Evolutionary conservation across 2,329 filamentous ascomycete species (phyloP).

Genomic region (Geosmithia putterillii): DNA sequence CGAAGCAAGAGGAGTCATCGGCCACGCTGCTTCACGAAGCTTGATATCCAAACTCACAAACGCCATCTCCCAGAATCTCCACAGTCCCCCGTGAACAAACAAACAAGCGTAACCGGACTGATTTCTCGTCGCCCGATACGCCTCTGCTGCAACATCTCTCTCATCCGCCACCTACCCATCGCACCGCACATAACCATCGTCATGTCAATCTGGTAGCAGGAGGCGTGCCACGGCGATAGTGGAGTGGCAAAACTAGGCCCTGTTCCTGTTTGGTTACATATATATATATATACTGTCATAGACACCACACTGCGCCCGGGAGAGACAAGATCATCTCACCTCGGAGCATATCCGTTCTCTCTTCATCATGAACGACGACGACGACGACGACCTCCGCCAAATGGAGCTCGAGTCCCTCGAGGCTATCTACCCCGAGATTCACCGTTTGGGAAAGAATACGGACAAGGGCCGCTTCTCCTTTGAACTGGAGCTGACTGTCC

Average conservation of each 20-base stretch:
- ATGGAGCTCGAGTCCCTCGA: constrained; percentile 48
- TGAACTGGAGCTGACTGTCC: constrained; percentile 44
- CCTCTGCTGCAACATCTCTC: no score
- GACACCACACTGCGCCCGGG: no score
- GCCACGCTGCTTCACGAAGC: background rate
- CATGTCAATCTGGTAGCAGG: background rate
- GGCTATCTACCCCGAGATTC: constrained; percentile 57
- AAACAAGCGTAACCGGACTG: background rate
- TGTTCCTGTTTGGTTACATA: background rate
- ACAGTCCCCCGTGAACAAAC: background rate
- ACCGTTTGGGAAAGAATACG: constrained; percentile 21
- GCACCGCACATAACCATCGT: background rate
- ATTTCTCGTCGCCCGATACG: no score
- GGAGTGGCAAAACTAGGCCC: background rate
- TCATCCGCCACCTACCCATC: background rate
- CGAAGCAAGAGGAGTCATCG: no score
- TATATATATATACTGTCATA: background rate
- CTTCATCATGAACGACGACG: constrained; percentile 18
- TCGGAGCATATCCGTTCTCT: no score
- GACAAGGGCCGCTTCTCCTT: constrained; percentile 30
- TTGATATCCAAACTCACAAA: background rate
- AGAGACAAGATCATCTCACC: no score
- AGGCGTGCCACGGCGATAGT: background rate
- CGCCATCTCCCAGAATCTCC: no score
- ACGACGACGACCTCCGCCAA: constrained; percentile 38